Base-by-base conservation (phyloP, 805 yeast genomes). In the Metschnikowia lochheadii region DNA sequence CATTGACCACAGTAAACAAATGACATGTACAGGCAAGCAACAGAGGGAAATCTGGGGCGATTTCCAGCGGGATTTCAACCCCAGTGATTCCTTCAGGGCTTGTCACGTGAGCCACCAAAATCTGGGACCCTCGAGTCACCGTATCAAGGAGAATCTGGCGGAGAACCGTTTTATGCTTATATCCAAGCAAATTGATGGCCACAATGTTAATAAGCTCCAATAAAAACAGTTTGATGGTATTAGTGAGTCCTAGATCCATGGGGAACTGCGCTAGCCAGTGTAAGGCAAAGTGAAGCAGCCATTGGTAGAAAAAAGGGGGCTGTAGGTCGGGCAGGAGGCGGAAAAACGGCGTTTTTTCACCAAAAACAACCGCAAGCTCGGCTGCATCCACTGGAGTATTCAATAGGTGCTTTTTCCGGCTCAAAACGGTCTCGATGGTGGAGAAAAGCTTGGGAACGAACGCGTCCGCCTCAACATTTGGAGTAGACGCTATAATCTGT, bases 1-100 rank as follows among this genome's bases (percentile, higher is more conserved):
- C 76, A 49, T 68, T 69, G 15, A 71, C 49, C 7, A 72, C 65
- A 5, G 74, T 60, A 49, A 64, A 72, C n/a, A 70, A 55, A 48
- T 72, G 74, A 2, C 62, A 61, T 1, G 65, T 51, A 3, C 57
- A 38, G 1, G 57, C 51, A 32, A 57, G 56, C 11, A 45, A 13
- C 17, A 29, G 33, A 17, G 38, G 23, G 11, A 37, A 37, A 20
- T 7, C 40, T 8, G 40, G 40, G 15, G 7, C 40, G 15, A 20
- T 37, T 13, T 37, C 40, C 10, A 26, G 7, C 20, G 20, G 20
- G 20, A 15, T 35, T 35, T 15, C 38, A 14, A 13, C 26, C 0
- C 21, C 29, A 3, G 26, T 8, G 2, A 1, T 5, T 26, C 17
- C 35, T 11, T 41, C 41, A 4, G 15, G 31, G 14, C 15, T 45